Percentiles rank a stretch among this genome's conserved stretches.
phyloP scores from a whole-genome alignment of 352 stramenopile genomes.

The Phytophthora idaei region DNA sequence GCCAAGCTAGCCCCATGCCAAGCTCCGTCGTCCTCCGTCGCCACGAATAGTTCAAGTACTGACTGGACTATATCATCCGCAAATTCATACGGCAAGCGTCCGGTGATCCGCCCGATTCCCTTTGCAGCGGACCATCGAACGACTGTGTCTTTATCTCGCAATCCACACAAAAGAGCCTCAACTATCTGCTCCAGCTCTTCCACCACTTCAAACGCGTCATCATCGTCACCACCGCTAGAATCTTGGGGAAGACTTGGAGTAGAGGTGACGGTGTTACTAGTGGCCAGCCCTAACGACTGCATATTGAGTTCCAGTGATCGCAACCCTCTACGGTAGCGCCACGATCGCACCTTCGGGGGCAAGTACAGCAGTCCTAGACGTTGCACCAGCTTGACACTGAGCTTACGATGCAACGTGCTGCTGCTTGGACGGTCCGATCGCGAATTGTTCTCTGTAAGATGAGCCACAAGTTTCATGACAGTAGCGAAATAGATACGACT shows the following conservation, averaged over 20 bases:
- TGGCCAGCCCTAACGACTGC: slow-evolving; percentile 44
- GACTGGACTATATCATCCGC: slow-evolving; percentile 97
- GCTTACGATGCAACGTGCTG: slow-evolving; percentile 91
- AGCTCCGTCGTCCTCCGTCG: slow-evolving; percentile 91
- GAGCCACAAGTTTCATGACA: slow-evolving; percentile 72
- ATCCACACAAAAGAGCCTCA: slow-evolving; percentile 85
- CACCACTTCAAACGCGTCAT: slow-evolving; percentile 82
- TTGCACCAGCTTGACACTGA: slow-evolving; percentile 97
- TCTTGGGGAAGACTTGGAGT: slow-evolving; percentile 11
- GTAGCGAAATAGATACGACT: slow-evolving; percentile 78
- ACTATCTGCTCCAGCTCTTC: slow-evolving; percentile 98
- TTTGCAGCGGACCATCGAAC: slow-evolving; percentile 99
- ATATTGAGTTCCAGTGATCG: slow-evolving; percentile 95
- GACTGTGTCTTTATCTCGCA: slow-evolving; percentile 96
- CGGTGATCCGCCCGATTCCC: slow-evolving; percentile 96
- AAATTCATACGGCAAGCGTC: slow-evolving; percentile 93
- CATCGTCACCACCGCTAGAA: slow-evolving; percentile 38
- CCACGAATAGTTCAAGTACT: slow-evolving; percentile 94
- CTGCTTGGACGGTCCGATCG: slow-evolving; percentile 48
- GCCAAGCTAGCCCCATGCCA: slow-evolving; percentile 98
- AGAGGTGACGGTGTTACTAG: slow-evolving; percentile 6
- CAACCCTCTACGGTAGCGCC: slow-evolving; percentile 96
- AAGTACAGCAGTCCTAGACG: slow-evolving; percentile 95
- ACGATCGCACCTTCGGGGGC: slow-evolving; percentile 93
- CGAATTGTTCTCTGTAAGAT: slow-evolving; percentile 61